Evolutionary conservation across 1,284 basidiomycete species (phyloP).

Genomic region (Apiotrichum domesticum): DNA sequence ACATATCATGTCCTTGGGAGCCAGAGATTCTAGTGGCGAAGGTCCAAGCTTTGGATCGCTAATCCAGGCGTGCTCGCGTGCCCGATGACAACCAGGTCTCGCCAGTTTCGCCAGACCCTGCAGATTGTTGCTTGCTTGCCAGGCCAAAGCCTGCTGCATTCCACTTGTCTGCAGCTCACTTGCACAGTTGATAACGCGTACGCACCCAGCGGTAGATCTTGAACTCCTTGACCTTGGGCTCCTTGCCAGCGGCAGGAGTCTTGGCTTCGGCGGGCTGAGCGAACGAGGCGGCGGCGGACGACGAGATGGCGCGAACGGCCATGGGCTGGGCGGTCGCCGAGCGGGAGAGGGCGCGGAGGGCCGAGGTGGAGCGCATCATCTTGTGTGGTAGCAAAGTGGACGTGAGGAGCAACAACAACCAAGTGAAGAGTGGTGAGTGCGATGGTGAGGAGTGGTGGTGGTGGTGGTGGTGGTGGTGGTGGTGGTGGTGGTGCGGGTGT

Average conservation of each 20-base stretch:
- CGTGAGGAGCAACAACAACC: neutral
- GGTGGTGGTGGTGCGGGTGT: neutral
- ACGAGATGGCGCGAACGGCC: constrained; percentile 28
- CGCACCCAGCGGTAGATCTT: constrained; percentile 93
- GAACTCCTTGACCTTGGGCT: constrained; percentile 68
- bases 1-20: neutral
- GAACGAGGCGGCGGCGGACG: constrained; percentile 25
- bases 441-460: neutral
- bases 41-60: too few species aligned
- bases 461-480: neutral
- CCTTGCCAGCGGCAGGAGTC: constrained; percentile 34
- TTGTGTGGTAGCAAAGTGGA: neutral
- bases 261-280: constrained; percentile 29
- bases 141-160: neutral
- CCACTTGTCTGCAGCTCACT: too few species aligned
- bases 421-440: neutral
- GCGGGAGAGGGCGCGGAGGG: constrained; percentile 15
- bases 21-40: neutral
- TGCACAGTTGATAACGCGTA: constrained; percentile 10
- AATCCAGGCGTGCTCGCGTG: neutral
- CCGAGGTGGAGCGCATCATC: constrained; percentile 19
- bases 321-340: constrained; percentile 8
- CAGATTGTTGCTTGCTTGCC: neutral
- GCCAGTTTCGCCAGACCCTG: too few species aligned
- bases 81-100: neutral